phyloP scores from a whole-genome alignment of 2,329 filamentous ascomycete species.

The Arthrobotrys megalospora region DNA sequence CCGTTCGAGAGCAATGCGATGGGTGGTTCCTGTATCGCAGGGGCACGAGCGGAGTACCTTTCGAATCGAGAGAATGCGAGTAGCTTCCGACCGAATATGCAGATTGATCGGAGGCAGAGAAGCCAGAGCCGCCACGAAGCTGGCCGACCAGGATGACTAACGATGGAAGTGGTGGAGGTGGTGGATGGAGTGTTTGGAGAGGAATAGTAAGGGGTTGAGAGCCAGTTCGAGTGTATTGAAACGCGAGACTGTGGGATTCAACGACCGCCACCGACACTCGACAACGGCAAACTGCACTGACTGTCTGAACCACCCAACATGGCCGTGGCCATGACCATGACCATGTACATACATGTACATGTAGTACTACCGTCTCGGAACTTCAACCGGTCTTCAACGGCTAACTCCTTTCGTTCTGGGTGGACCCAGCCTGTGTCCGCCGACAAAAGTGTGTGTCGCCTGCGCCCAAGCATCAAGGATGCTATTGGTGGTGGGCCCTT shows the following conservation, averaged over 20 bases:
- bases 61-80: background rate
- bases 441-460: too few relatives aligned
- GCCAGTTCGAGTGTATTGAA: constrained; percentile 37
- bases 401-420: background rate
- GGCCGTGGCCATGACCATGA: too few relatives aligned
- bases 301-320: too few relatives aligned
- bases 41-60: background rate
- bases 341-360: background rate
- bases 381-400: constrained; percentile 6
- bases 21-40: background rate
- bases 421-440: background rate
- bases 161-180: constrained; percentile 1
- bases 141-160: constrained; percentile 1
- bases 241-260: background rate
- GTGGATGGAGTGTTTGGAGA: constrained; percentile 15
- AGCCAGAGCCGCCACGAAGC: background rate
- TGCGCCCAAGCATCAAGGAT: background rate
- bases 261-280: constrained; percentile 18
- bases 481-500: background rate
- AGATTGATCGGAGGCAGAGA: background rate
- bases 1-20: background rate
- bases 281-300: too few relatives aligned
- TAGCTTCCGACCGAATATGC: background rate
- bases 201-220: constrained; percentile 27
- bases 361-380: constrained; percentile 12